Conservation (phyloP, 176 grass and related monocot species). For the Lolium perenne region DNA sequence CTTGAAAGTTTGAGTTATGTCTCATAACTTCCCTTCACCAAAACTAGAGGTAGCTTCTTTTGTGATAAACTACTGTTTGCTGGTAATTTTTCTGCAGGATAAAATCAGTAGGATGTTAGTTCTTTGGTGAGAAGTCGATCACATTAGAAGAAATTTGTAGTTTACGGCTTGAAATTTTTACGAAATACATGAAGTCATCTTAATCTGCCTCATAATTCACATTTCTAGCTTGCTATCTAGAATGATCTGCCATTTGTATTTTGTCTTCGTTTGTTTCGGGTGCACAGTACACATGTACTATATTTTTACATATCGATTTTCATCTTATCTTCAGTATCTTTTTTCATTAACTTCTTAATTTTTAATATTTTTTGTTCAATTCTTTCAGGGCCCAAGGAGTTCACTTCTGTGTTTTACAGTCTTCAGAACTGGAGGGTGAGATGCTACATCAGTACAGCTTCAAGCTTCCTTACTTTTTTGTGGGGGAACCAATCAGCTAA, state of each 20-base stretch:
- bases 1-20: neutral
- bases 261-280: neutral
- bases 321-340: neutral
- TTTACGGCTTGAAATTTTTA: neutral
- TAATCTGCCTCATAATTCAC: neutral
- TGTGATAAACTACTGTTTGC: constrained; percentile 14
- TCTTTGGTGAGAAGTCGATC: neutral
- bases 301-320: neutral
- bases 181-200: neutral
- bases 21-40: neutral
- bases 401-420: constrained; percentile 86
- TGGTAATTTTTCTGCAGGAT: neutral
- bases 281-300: neutral
- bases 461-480: neutral
- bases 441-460: constrained; percentile 14
- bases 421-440: constrained; percentile 98
- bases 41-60: neutral
- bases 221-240: neutral
- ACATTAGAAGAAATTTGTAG: neutral
- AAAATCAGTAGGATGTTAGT: neutral
- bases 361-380: constrained; percentile 7
- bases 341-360: neutral
- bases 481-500: too few relatives aligned
- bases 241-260: neutral
- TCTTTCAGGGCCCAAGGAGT: constrained; percentile 86